Percentiles rank a stretch among this genome's conserved stretches.
These are phyloP conservation scores for Cryomyces minteri DNA, from an alignment of 495 filamentous ascomycete species.

Conservation along the genomic window DNA sequence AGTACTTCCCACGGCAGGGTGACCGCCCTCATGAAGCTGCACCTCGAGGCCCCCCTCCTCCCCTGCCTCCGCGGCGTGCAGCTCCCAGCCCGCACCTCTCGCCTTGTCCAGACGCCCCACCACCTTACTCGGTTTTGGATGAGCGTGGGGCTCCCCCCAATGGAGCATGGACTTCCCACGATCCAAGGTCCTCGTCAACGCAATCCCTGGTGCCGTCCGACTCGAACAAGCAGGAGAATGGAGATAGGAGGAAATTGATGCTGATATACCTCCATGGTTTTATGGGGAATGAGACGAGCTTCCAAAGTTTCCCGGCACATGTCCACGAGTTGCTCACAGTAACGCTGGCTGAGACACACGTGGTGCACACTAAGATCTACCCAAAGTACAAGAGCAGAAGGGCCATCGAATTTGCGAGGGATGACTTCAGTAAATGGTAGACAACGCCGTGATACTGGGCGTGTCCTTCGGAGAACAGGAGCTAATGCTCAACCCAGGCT, in stretches of 20 bases:
- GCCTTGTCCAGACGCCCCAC: not conserved
- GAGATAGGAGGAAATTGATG: conserved; percentile 42
- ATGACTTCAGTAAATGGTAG: conserved; percentile 70
- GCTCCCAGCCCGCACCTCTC: not conserved
- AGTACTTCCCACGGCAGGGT: no score
- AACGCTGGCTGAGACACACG: conserved; percentile 49
- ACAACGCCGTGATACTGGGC: conserved; percentile 1
- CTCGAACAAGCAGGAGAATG: conserved; percentile 10
- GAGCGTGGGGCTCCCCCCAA: not conserved
- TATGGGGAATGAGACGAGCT: conserved; percentile 77
- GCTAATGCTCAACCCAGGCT: conserved; percentile 29
- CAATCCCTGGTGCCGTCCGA: conserved; percentile 40
- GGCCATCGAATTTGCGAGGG: conserved; percentile 49
- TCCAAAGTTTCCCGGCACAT: conserved; percentile 74
- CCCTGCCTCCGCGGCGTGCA: not conserved
- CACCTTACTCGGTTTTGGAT: not conserved
- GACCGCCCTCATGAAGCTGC: no score
- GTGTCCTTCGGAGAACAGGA: not conserved
- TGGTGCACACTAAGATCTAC: conserved; percentile 80
- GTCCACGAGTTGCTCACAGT: conserved; percentile 61
- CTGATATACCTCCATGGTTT: conserved; percentile 86
- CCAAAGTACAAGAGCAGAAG: conserved; percentile 76
- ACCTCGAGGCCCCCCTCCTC: not conserved
- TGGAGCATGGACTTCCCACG: conserved; percentile 19
- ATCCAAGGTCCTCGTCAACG: conserved; percentile 43